phyloP scores from a whole-genome alignment of 2,329 filamentous ascomycete genomes.

The Calonectria fujianensis region DNA sequence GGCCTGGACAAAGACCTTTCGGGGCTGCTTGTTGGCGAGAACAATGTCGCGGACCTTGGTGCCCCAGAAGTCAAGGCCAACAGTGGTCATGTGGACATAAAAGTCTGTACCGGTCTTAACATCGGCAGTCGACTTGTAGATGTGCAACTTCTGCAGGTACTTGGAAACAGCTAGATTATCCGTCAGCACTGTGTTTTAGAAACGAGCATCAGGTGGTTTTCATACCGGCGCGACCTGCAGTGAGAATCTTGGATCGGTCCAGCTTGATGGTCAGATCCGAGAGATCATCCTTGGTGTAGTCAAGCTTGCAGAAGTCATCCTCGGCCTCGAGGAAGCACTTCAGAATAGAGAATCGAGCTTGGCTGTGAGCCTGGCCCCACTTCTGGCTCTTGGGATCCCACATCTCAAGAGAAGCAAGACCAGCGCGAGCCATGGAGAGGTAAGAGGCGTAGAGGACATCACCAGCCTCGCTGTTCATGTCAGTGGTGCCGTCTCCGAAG shows the following conservation, averaged over 20 bases:
- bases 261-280: slow-evolving; percentile 88
- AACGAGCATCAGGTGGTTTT: neutral
- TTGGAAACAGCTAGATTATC: slow-evolving; percentile 80
- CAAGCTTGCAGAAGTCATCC: slow-evolving; percentile 89
- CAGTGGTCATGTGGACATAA: slow-evolving; percentile 89
- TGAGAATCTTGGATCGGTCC: slow-evolving; percentile 90
- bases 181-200: slow-evolving; percentile 49
- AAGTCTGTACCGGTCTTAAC: slow-evolving; percentile 84
- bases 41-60: slow-evolving; percentile 86
- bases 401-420: slow-evolving; percentile 90
- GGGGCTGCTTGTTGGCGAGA: slow-evolving; percentile 85
- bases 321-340: slow-evolving; percentile 89
- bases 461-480: slow-evolving; percentile 86
- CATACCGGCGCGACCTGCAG: slow-evolving; percentile 81
- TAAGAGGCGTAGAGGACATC: slow-evolving; percentile 93
- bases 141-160: slow-evolving; percentile 92
- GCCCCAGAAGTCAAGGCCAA: slow-evolving; percentile 89
- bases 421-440: slow-evolving; percentile 95
- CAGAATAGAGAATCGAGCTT: slow-evolving; percentile 92
- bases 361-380: slow-evolving; percentile 95
- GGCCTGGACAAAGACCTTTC: slow-evolving; percentile 94
- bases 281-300: slow-evolving; percentile 82
- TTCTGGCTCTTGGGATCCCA: slow-evolving; percentile 94
- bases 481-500: slow-evolving; percentile 84
- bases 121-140: slow-evolving; percentile 94